phyloP scores from a whole-genome alignment of 2,329 filamentous ascomycete species.

The Cladorrhinum sp. region DNA sequence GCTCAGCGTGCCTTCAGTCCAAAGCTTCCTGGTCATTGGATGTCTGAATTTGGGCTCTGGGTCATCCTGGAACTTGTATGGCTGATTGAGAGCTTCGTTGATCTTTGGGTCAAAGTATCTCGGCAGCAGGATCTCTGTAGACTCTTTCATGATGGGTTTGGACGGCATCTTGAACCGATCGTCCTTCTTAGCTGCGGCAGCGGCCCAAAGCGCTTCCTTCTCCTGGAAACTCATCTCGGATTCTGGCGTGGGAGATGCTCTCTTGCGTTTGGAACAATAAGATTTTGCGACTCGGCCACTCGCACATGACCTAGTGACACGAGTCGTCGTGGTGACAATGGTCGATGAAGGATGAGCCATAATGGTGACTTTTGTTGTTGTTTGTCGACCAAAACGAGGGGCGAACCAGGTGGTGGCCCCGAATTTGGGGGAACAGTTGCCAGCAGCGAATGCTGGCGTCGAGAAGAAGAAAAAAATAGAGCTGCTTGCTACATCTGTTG shows the following conservation, averaged over 20 bases:
- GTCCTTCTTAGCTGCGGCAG: not conserved
- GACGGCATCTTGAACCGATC: not conserved
- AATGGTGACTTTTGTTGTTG: too few relatives aligned
- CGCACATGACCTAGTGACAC: not conserved
- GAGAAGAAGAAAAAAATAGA: not conserved
- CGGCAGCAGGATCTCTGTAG: not conserved
- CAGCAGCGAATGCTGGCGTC: not conserved
- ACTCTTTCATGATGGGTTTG: not conserved
- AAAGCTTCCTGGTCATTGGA: slow-evolving; percentile 17
- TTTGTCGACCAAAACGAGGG: too few relatives aligned
- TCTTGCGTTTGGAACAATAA: not conserved
- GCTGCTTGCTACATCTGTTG: not conserved
- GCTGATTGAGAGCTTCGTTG: slow-evolving; percentile 7
- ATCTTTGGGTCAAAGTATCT: slow-evolving; percentile 11
- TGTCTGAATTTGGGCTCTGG: slow-evolving; percentile 1
- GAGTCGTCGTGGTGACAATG: not conserved
- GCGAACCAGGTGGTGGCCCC: too few relatives aligned
- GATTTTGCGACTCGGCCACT: not conserved
- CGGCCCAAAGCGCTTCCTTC: not conserved
- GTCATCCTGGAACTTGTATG: not conserved
- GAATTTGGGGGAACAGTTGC: too few relatives aligned
- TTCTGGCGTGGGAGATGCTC: not conserved
- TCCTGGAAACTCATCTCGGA: not conserved
- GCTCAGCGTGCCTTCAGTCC: not conserved
- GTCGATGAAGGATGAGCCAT: too few relatives aligned